Base-by-base conservation (phyloP, 1,139 yeast species). In the Candida sojae region DNA sequence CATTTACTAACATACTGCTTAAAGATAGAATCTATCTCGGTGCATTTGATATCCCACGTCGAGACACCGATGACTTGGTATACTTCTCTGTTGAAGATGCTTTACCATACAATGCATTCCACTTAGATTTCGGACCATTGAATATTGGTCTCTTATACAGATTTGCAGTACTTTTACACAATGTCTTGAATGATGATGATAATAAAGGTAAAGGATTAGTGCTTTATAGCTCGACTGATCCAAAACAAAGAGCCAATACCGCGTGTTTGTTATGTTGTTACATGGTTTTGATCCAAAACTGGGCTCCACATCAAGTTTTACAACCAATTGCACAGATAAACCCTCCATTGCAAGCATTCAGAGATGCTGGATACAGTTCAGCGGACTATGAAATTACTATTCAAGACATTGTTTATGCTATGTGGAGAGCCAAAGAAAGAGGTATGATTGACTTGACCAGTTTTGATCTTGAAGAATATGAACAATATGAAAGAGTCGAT, bases 341-440 rank as follows among this genome's bases (percentile, higher is more conserved):
- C 44, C 97, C 97, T 1, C 97, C 99, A 2, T 86, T 92, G 58
- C 92, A 88, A 85, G 86, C 93, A 1, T 93, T 92, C 66, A 78
- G 99, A 64, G 99, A 93, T 66, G 99, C 99, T 0, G 99, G 99
- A 1, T 93, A 93, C 66, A 88, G 97, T 5, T 86, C 85, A 50
- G 97, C 98, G 0, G 99, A 93, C 66, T 93, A 89, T 62, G 96
- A 88, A 61, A 82, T 93, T 53, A 83, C 96, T 10, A 89, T 93
- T 54, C 99, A 93, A 66, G 99, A 93, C 65, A 81, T 93, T 12
- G 96, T 93, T 3, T 93, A 93, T 60, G 99, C 96, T 9, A 84
- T 95, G 67, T 93, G 99, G 99, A 79, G 97, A 59, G 99, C 99
- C n/a, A 93, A 93, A 63, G 97, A 92, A 63, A 80, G 95, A 61